Conservation (phyloP, 2,329 filamentous ascomycete genomes). For the Fusarium torreyae region DNA sequence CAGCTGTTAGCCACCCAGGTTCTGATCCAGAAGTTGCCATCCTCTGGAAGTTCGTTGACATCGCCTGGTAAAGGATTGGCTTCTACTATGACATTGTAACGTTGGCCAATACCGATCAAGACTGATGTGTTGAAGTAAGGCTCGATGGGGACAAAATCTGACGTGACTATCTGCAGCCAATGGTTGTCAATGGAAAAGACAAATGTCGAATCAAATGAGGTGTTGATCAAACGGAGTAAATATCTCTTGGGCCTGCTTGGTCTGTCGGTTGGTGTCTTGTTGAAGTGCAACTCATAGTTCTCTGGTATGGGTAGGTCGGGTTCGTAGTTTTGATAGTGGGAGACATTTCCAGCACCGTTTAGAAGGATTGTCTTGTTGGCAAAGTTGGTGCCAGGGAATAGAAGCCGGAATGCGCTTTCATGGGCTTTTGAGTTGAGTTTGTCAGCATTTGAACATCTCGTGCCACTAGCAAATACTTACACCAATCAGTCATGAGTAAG, state of each 20-base stretch:
- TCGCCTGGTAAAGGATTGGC: constrained; percentile 31
- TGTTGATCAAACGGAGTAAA: constrained; percentile 43
- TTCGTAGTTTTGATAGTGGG: constrained; percentile 18
- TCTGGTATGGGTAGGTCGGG: constrained; percentile 17
- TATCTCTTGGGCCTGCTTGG: constrained; percentile 33
- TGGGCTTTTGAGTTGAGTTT: constrained; percentile 8
- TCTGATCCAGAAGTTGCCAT: constrained; percentile 47
- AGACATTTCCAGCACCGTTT: constrained; percentile 37
- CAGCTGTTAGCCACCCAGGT: constrained; percentile 29
- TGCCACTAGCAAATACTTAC: constrained; percentile 12
- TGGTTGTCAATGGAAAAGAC: constrained; percentile 47
- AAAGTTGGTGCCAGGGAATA: constrained; percentile 3
- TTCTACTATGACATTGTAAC: constrained; percentile 42
- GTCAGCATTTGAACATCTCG: neutral
- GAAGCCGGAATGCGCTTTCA: constrained; percentile 29
- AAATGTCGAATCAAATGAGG: constrained; percentile 41
- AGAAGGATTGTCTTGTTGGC: constrained; percentile 43
- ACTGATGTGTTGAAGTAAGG: constrained; percentile 34
- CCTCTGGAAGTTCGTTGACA: constrained; percentile 20
- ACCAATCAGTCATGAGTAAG: constrained; percentile 40
- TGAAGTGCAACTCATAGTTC: constrained; percentile 35
- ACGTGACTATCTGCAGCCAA: constrained; percentile 33
- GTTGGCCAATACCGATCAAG: constrained; percentile 40
- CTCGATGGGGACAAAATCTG: constrained; percentile 43
- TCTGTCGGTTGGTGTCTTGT: constrained; percentile 41